These are phyloP conservation scores for Trametes gibbosa DNA, from an alignment of 768 basidiomycete species.

Conservation along the genomic window DNA sequence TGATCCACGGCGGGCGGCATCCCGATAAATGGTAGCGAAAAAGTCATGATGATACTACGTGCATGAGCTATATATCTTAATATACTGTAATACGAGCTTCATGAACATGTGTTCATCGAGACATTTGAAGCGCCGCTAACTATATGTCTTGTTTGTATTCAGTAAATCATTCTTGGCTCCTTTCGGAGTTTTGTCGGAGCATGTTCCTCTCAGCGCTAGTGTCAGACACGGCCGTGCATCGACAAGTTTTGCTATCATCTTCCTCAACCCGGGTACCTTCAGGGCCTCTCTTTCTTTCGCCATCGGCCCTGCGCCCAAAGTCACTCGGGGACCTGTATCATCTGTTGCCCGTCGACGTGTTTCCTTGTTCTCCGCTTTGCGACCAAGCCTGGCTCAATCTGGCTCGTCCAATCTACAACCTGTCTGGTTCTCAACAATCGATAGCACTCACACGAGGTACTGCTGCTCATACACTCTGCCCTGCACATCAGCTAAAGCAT, in stretches of 20 bases:
- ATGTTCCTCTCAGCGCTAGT: not conserved
- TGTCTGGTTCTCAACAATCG: conserved; percentile 6
- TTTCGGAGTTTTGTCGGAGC: not conserved
- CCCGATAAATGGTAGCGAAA: not conserved
- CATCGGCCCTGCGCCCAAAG: not conserved
- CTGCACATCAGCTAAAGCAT: not conserved
- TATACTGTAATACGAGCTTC: too few species aligned
- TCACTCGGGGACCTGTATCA: not conserved
- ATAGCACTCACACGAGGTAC: conserved; percentile 21
- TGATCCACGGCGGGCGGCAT: not conserved
- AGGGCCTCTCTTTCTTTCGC: not conserved
- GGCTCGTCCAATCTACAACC: not conserved
- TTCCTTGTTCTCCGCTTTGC: not conserved
- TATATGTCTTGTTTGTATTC: too few species aligned
- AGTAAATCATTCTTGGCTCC: too few species aligned
- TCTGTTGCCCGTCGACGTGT: not conserved
- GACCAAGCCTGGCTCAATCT: not conserved
- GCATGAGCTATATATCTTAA: too few species aligned
- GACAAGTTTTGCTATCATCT: conserved; percentile 12
- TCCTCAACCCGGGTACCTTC: conserved; percentile 2
- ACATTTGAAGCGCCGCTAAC: too few species aligned
- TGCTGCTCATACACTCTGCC: not conserved
- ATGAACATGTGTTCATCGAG: too few species aligned
- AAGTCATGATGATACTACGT: not conserved
- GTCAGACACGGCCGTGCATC: not conserved